A percentile compares a stretch with the other conserved stretches of the same genome.
Evolutionary conservation across 371 early-diverging fungal species (phyloP).

Genomic region (Coemansia sp.): DNA sequence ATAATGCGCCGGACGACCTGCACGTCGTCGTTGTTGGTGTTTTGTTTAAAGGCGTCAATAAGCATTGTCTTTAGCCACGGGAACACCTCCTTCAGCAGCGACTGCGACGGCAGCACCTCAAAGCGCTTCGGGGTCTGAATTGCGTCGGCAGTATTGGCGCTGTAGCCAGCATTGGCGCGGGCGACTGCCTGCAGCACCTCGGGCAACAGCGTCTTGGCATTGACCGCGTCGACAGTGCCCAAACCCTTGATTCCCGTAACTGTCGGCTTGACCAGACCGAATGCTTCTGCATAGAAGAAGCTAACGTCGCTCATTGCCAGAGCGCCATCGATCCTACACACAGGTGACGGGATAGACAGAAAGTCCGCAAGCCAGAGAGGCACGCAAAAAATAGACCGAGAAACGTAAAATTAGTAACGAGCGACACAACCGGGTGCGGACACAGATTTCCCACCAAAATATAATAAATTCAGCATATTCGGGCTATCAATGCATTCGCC

Average conservation of each 20-base stretch:
- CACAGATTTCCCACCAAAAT: neutral
- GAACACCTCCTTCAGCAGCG: slow-evolving; percentile 41
- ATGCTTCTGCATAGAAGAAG: slow-evolving; percentile 42
- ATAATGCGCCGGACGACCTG: slow-evolving; percentile 34
- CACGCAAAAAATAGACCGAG: neutral
- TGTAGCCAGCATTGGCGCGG: slow-evolving; percentile 36
- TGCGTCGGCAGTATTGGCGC: slow-evolving; percentile 1
- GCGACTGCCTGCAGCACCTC: slow-evolving; percentile 22
- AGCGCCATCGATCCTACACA: slow-evolving; percentile 35
- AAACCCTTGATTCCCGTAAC: slow-evolving; percentile 37
- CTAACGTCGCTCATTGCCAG: slow-evolving; percentile 35
- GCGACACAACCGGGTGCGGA: neutral
- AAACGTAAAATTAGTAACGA: slow-evolving; percentile 8
- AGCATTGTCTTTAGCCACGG: slow-evolving; percentile 41
- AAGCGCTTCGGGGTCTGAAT: slow-evolving; percentile 19
- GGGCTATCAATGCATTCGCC: slow-evolving; percentile 1
- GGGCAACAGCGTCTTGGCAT: slow-evolving; percentile 21
- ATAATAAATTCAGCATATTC: neutral
- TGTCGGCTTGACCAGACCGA: slow-evolving; percentile 30
- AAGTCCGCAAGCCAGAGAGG: neutral
- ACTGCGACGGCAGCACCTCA: slow-evolving; percentile 24
- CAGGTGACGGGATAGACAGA: slow-evolving; percentile 1
- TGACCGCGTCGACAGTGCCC: slow-evolving; percentile 24
- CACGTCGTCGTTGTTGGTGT: slow-evolving; percentile 37
- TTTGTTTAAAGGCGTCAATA: slow-evolving; percentile 25